Evolutionary conservation across 1,284 basidiomycete genomes (phyloP).

Genomic region (Sphagnurus paluster): DNA sequence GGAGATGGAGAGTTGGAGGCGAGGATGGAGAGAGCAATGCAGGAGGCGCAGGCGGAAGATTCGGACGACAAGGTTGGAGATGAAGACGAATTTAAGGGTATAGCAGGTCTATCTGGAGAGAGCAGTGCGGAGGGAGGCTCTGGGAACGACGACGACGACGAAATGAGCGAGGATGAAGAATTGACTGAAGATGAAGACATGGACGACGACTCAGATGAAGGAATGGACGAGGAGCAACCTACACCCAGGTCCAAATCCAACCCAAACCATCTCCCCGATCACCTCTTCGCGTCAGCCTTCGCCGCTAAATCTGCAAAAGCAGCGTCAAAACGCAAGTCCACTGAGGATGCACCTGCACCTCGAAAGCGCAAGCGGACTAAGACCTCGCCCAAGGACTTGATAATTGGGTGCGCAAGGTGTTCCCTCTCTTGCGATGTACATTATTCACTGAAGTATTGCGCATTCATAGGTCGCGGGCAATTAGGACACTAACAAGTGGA

Average conservation of each 20-base stretch:
- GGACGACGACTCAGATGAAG: slow-evolving; percentile 17
- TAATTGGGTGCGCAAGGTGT: slow-evolving; percentile 26
- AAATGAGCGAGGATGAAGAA: slow-evolving; percentile 22
- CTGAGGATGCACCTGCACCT: slow-evolving; percentile 7
- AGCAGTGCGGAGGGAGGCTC: slow-evolving; percentile 6
- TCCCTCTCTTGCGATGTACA: too few species aligned
- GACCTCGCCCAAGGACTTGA: slow-evolving; percentile 24
- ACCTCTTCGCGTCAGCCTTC: slow-evolving; percentile 49
- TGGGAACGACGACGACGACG: slow-evolving; percentile 19
- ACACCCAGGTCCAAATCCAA: slow-evolving; percentile 20
- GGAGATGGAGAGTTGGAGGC: slow-evolving; percentile 12
- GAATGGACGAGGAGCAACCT: too few species aligned
- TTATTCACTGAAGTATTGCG: too few species aligned
- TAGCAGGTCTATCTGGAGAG: slow-evolving; percentile 16
- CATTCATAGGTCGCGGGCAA: slow-evolving; percentile 14
- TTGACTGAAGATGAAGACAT: slow-evolving; percentile 20
- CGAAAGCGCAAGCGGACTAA: slow-evolving; percentile 23
- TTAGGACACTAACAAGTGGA: slow-evolving; percentile 16
- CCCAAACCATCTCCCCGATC: slow-evolving; percentile 46
- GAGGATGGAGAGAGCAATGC: slow-evolving; percentile 35
- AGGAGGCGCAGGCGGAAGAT: slow-evolving; percentile 35
- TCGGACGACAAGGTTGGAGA: slow-evolving; percentile 18
- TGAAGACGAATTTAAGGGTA: slow-evolving; percentile 16
- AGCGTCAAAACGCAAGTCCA: slow-evolving; percentile 16
- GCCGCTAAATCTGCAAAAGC: slow-evolving; percentile 26